Base-by-base conservation (phyloP, 2,329 filamentous ascomycete genomes). In the Aspergillus fumigatiaffinis region DNA sequence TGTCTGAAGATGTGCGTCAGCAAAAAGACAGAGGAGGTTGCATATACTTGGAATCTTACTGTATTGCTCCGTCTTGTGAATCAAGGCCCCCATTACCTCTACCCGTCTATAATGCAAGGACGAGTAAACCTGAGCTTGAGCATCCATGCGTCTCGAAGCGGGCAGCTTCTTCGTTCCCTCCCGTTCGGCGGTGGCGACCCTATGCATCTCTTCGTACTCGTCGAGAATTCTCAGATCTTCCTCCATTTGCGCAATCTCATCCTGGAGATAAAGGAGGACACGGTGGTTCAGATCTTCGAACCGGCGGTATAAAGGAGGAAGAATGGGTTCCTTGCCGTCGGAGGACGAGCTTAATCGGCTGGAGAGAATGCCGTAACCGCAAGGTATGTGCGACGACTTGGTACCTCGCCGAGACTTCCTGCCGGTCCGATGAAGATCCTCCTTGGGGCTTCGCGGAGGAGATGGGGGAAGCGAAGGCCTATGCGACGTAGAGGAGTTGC, bases 261-360 rank as follows among this genome's bases (percentile, higher is more conserved):
- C 91, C 72, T 96, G 92, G 17, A 96, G 80, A 60, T 94, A 87
- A 0, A 96, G 79, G 2, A 97, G 77, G 2, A 96, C 77, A 2
- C 92, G 87, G 70, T 96, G 91, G 66, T 94, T 92, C 20, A 96
- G 77, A 10, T 85, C 82, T 69, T 90, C 87, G 67, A 97, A 97
- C 56, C 87, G 87, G 47, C 92, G 85, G 71, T 96, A 96, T 57
- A 96, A 82, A 1, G 91, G 90, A 3, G 73, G 68, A 12, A 73
- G 66, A 32, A 56, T 60, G 28, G 63, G 72, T 63, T 60, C 63
- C 10, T 67, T 66, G 49, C 67, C 62, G 28, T 63, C 61, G 3
- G 62, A 50, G 20, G 73, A 68, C 2, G 64, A 64, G 50, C 68
- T 70, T 48, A 75, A 61, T 12, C 69, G 69, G 9, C 69, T 67